Base-by-base conservation (phyloP, 2,329 filamentous ascomycete genomes). In the Tetracladium maxilliforme region DNA sequence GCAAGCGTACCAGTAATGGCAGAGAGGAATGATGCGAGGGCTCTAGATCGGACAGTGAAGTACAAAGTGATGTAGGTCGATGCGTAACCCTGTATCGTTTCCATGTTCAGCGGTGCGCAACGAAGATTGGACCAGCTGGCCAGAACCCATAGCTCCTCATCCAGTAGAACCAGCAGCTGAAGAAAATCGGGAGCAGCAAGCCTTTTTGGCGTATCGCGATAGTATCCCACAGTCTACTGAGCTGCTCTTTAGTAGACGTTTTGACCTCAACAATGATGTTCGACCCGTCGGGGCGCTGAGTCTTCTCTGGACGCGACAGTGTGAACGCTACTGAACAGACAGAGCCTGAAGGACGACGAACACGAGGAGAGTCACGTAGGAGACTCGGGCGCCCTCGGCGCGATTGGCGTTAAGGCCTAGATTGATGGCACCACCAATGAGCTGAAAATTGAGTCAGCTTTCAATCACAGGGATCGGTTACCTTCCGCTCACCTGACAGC, bases 361-460 rank as follows among this genome's bases (percentile, higher is more conserved):
- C 11, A 78, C 45, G 7, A 76, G 48, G 33, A 70, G 82, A 0
- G 81, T 75, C 0, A 62, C 63, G 34, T 79, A 80, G 0, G 70
- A 76, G 0, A 82, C 72, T 23, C 70, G 64, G 1, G 75, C 77
- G 1, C 66, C 67, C 25, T 61, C 41, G 31, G 61, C 53, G 0
- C 62, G 53, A 19, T 69, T 41, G 0, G 56, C 57, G 35, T 82
- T 81, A 8, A 82, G 45, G 0, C 71, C 72, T 0, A 83, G 49
- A 23, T 78, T 81, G 40, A 83, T 72, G 1, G 74, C 72, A 8
- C 76, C 77, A 3, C 77, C 77, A 1, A 82, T 48, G 10, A 82
- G n/a, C n/a, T n/a, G n/a, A n/a, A n/a, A n/a, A n/a, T n/a, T n/a
- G n/a, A n/a, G n/a, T n/a, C n/a, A n/a, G n/a, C n/a, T n/a, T n/a